phyloP scores from a whole-genome alignment of 768 basidiomycete species.

The Omphalotus guepiniiformis region DNA sequence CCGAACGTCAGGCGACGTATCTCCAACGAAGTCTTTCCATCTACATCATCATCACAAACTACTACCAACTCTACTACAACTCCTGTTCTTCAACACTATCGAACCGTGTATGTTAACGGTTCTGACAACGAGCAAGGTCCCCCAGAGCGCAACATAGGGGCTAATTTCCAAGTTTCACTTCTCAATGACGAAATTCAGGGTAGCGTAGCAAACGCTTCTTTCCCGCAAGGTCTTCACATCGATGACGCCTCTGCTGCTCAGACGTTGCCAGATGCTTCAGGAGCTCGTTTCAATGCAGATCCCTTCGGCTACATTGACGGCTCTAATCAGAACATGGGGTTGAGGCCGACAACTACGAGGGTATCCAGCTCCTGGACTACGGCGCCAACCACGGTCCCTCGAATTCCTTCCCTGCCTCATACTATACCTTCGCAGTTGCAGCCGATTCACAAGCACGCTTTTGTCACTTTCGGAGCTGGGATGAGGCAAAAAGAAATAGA shows the following conservation, averaged over 20 bases:
- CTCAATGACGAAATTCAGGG: too few species aligned
- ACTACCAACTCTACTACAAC: too few species aligned
- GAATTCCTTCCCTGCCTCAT: conserved; percentile 27
- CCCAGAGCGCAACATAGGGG: too few species aligned
- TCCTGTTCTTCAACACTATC: too few species aligned
- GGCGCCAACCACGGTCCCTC: conserved; percentile 19
- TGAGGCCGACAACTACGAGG: background rate
- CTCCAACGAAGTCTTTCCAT: background rate
- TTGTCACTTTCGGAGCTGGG: conserved; percentile 85
- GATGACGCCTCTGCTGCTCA: too few species aligned
- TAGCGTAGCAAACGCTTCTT: too few species aligned
- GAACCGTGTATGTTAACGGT: too few species aligned
- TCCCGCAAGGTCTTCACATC: too few species aligned
- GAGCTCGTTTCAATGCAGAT: conserved; percentile 29
- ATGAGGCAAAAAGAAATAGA: conserved; percentile 84
- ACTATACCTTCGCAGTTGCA: conserved; percentile 45
- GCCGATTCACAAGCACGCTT: conserved; percentile 67
- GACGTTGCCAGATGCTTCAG: conserved; percentile 9
- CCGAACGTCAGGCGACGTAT: conserved; percentile 33
- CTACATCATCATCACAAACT: too few species aligned
- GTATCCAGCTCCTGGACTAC: conserved; percentile 23
- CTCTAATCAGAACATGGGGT: too few species aligned
- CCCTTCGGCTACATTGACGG: conserved; percentile 63
- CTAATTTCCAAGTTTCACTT: too few species aligned
- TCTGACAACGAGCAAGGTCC: too few species aligned